Base-by-base conservation (phyloP, 331 rosid genomes). In the Quercus phellos region DNA sequence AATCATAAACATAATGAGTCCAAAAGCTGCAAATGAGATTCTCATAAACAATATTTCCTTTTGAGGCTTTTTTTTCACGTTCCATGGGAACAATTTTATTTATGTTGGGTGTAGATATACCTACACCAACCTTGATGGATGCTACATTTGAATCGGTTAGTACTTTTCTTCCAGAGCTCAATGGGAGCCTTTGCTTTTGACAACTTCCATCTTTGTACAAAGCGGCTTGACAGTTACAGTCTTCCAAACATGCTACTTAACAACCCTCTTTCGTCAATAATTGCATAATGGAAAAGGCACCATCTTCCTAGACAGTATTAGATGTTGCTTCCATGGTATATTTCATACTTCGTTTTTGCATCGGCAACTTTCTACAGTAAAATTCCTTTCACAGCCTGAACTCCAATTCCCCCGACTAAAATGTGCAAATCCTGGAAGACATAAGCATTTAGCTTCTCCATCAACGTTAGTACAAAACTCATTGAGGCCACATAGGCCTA, bases 401-500 rank as follows among this genome's bases (percentile, higher is more conserved):
- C 22, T 70, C 55, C n/a, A 16, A 43, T 77, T 70, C 1, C 38
- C 54, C 7, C 0, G 70, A 8, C 68, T 29, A 16, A 81, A 80
- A 27, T 19, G 2, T 6, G 56, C 56, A 8, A 53, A 81, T 24
- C 88, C 79, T 0, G 76, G 83, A 67, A 81, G 77, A 58, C 88
- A 85, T 43, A 0, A 16, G 30, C 85, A 81, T 1, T n/a, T 7
- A 27, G 76, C 14, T 2, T 70, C 12, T 3, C 16, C 66, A 51
- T 67, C 77, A 51, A 24, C 71, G 1, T 14, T 0, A n/a, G 50
- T 60, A 71, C 85, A 85, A 18, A 74, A 84, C 10, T 79, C 75
- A 51, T 84, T 84, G 0, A 67, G 55, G 51, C 84, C 84, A 11
- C 84, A 84, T 18, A 55, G 38, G 4, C 88, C 83, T 10, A 21